A percentile compares a stretch with the other conserved stretches of the same genome.
Evolutionary conservation across 441 rosid species (phyloP).

Genomic region (California macrophylla): DNA sequence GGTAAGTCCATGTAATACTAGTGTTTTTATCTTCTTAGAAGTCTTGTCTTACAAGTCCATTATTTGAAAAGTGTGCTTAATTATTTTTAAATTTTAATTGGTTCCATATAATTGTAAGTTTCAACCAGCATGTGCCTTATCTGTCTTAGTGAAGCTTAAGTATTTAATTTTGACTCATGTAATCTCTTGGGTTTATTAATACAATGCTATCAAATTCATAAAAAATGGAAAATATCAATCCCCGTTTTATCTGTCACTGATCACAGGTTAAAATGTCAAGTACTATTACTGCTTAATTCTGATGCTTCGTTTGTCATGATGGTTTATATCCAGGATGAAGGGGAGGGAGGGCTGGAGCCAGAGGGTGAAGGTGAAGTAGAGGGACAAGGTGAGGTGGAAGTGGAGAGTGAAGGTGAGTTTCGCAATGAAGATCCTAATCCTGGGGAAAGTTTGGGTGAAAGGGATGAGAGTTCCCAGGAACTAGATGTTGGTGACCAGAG

Average conservation of each 20-base stretch:
- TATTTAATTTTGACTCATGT: background rate
- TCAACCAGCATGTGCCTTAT: background rate
- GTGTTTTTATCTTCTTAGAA: too few relatives aligned
- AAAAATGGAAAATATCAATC: background rate
- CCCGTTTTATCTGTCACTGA: background rate
- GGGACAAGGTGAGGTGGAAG: slow-evolving; percentile 50
- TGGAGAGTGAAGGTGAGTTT: slow-evolving; percentile 65
- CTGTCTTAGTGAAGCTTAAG: background rate
- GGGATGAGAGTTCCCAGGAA: slow-evolving; percentile 74
- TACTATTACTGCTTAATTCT: background rate
- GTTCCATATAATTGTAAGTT: background rate
- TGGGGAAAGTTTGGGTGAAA: slow-evolving; percentile 90
- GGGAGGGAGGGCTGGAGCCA: slow-evolving; percentile 47
- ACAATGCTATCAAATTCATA: background rate
- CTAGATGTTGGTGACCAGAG: slow-evolving; percentile 54
- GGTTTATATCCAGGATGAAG: slow-evolving; percentile 47
- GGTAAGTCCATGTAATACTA: background rate
- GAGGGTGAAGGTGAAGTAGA: slow-evolving; percentile 45
- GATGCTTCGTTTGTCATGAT: slow-evolving; percentile 5
- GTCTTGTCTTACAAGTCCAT: background rate
- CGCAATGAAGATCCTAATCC: slow-evolving; percentile 63
- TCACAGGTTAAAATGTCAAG: background rate
- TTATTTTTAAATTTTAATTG: too few relatives aligned
- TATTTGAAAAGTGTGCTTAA: background rate
- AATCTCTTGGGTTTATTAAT: background rate